Conservation (phyloP, 2,329 filamentous ascomycete genomes). For the Talaromyces islandicus region DNA sequence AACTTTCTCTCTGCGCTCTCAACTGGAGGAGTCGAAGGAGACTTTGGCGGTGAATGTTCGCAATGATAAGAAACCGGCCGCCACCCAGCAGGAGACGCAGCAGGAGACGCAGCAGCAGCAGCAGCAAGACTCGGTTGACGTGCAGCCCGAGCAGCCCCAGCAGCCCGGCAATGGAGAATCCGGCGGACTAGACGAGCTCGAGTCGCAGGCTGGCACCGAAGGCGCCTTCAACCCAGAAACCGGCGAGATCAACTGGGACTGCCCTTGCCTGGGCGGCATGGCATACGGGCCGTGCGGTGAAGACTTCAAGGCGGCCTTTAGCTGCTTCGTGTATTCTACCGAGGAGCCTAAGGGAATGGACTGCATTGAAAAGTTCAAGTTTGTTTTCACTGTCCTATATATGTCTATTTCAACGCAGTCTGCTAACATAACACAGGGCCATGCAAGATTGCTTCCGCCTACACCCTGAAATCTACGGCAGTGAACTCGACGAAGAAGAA, state of each 20-base stretch:
- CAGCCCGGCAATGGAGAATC: constrained; percentile 12
- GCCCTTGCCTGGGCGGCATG: constrained; percentile 95
- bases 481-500: constrained; percentile 75
- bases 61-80: constrained; percentile 45
- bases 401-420: background rate
- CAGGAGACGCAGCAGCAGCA: constrained; percentile 8
- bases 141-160: background rate
- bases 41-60: constrained; percentile 62
- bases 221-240: constrained; percentile 98
- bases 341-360: constrained; percentile 97
- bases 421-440: constrained; percentile 52
- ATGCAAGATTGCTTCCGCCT: constrained; percentile 97
- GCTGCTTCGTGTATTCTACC: constrained; percentile 93
- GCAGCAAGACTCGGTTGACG: constrained; percentile 4
- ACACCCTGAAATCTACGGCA: constrained; percentile 88
- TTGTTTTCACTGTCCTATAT: constrained; percentile 32
- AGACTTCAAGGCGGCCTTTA: constrained; percentile 92
- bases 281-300: constrained; percentile 91
- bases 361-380: constrained; percentile 97
- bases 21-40: constrained; percentile 28
- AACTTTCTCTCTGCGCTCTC: constrained; percentile 32
- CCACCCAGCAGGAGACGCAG: constrained; percentile 7
- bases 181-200: constrained; percentile 51
- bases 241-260: constrained; percentile 99
- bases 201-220: constrained; percentile 76